These are phyloP conservation scores for Chromera velia DNA, from an alignment of 73 alveolate species.

Conservation along the genomic window DNA sequence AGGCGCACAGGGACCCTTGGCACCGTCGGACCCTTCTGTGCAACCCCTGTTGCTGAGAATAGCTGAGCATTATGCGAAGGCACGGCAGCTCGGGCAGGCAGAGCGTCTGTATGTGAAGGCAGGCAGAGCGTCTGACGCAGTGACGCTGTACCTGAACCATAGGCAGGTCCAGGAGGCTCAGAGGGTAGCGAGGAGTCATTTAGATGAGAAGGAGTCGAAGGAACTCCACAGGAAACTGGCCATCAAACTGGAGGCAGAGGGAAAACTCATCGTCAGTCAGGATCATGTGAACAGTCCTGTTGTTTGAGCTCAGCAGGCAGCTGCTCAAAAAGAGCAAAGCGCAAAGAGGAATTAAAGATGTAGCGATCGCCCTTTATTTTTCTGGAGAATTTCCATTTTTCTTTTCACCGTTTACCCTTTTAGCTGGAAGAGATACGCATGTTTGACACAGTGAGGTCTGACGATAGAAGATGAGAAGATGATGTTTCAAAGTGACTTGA, in stretches of 20 bases:
- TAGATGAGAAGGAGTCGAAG: conserved; percentile 25
- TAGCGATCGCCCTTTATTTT: no score
- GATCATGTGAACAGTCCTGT: no score
- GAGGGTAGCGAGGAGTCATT: conserved; percentile 30
- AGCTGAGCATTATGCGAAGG: conserved; percentile 97
- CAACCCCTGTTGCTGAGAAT: conserved; percentile 93
- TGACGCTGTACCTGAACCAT: conserved; percentile 25
- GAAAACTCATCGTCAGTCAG: conserved; percentile 18
- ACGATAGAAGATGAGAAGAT: no score
- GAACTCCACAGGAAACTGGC: conserved; percentile 34
- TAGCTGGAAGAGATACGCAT: no score
- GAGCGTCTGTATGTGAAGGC: conserved; percentile 92
- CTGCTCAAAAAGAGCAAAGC: no score
- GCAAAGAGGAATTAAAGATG: no score
- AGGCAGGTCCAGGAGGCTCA: conserved; percentile 37
- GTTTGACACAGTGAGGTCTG: no score
- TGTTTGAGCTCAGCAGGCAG: no score
- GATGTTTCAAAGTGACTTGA: no score
- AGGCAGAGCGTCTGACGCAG: conserved; percentile 23
- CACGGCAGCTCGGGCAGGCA: conserved; percentile 91
- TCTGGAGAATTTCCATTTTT: no score
- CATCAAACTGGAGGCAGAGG: conserved; percentile 16
- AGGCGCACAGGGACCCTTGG: no score
- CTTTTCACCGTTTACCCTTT: no score
- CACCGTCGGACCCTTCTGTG: conserved; percentile 89